Base-by-base conservation (phyloP, 768 basidiomycete species). In the Pisolithus albus region DNA sequence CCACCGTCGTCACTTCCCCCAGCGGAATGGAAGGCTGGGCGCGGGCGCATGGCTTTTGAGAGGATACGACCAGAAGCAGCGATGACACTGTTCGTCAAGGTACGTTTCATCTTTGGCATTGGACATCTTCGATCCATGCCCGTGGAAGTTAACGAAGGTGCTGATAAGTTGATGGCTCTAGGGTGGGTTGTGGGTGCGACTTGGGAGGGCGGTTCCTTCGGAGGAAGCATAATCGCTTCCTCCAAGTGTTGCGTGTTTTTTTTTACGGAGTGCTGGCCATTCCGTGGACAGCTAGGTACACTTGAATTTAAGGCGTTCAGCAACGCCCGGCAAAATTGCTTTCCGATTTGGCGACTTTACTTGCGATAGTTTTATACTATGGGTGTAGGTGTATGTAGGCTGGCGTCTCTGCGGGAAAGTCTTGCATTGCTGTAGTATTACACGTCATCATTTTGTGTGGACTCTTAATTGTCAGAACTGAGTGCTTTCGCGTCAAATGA, bases 31-130 rank as follows among this genome's bases (percentile, higher is more conserved):
- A 67, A 68, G 43, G 28, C 6, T 36, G 62, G 59, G 47, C 42
- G 59, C 32, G 73, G 77, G 11, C 71, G 82, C 45, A 78, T 84
- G 64, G 64, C 70, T 0, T 56, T 73, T 11, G 86, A 88, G 66
- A 70, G 70, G 57, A 70, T 86, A 30, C 80, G 81, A 71, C 86
- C 85, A 13, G 75, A 75, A 7, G 77, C 78, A 43, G 80, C 82
- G 2, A 59, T 88, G 64, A 86, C 84, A 0, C 60, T 87, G 15
- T 86, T 77, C 56, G 71, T 82, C 49, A 87, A 86, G 72, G 86
- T 82, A 32, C 42, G 75, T 61, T 21, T 40, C 9, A 32, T 32
- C 30, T 32, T 32, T 32, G 30, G 30, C 8, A 32, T 11, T 9
- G 30, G 30, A 10, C 30, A 32, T 26, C 7, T 32, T 32, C 10